A percentile compares a stretch with the other conserved stretches of the same genome.
Conservation (phyloP, 306 rosid genomes). For the Macrotyloma uniflorum region DNA sequence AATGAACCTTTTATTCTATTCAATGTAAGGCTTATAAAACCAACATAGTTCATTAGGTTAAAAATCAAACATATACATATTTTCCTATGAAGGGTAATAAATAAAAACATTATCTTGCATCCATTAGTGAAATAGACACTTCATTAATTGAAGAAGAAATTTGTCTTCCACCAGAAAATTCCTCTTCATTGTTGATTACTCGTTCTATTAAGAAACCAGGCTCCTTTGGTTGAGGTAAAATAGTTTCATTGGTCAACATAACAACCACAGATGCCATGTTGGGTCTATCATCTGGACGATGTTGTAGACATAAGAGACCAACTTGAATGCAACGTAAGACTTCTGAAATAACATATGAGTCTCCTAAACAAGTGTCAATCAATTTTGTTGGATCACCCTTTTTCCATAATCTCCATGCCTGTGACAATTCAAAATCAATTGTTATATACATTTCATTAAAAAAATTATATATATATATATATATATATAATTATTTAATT, state of each 20-base stretch:
- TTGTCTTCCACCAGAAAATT: neutral
- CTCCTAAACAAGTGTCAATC: constrained; percentile 9
- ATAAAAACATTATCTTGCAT: constrained; percentile 12
- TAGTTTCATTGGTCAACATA: constrained; percentile 29
- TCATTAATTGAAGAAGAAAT: constrained; percentile 13
- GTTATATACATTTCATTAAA: neutral
- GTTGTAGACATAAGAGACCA: constrained; percentile 37
- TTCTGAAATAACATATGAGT: neutral
- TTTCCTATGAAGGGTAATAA: neutral
- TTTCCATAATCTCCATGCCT: constrained; percentile 43
- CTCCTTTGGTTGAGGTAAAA: constrained; percentile 24
- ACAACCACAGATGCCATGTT: constrained; percentile 24
- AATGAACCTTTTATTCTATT: neutral
- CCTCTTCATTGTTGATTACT: neutral
- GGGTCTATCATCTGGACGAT: constrained; percentile 15
- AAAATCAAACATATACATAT: neutral
- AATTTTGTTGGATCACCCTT: neutral
- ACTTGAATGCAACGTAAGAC: constrained; percentile 35
- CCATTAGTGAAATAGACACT: neutral
- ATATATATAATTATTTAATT: neutral
- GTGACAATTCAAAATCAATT: neutral
- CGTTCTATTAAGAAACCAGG: neutral
- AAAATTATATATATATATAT: neutral
- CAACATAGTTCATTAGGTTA: neutral
- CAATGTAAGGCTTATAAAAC: neutral